Base-by-base conservation (phyloP, 768 basidiomycete species). In the Suillus brevipes region DNA sequence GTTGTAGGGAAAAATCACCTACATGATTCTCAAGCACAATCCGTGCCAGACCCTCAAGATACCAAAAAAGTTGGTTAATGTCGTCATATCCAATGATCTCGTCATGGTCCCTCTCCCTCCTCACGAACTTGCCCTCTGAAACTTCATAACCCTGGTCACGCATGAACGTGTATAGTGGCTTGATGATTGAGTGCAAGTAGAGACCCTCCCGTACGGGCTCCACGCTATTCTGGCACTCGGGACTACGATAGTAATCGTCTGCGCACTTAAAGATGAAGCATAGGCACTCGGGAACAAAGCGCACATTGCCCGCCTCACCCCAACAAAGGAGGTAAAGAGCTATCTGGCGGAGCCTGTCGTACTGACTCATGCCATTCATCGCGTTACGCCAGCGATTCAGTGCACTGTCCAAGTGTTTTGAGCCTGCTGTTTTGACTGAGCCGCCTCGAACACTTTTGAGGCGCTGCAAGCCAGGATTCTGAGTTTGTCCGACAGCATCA, bases 211-310 rank as follows among this genome's bases (percentile, higher is more conserved):
- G 92, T 2, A 98, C 93, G 6, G 96, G 91, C 52, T 99, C 97
- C 34, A 93, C 78, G 68, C 89, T 83, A 79, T 94, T 97, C 80
- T 99, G 97, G 75, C 97, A 99, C 75, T 99, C 97, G 34, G 97
- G 90, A 65, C 93, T 95, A 65, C 97, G 92, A 78, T 99, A 99
- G 76, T 99, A 99, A 80, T 99, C 97, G 78, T 99, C 97, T 64
- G 97, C 97, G 73, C 97, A 99, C 79, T 99, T 99, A 89, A 99
- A 99, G 74, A 99, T 97, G 85, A 99, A 99, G 83, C 97, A 98
- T 56, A 99, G 80, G 71, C 92, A 94, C 75, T 99, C 97, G 13
- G 97, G 96, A 25, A 94, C 90, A 79, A 99, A 99, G 66, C 97
- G 90, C 59, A 99, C 92, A 73, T 99, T 97, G 61, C 95, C 96